Evolutionary conservation across 148 eudicot genomes (phyloP), one percentile per base, ranked within the genome.

Genomic region (Fagopyrum tataricum): DNA sequence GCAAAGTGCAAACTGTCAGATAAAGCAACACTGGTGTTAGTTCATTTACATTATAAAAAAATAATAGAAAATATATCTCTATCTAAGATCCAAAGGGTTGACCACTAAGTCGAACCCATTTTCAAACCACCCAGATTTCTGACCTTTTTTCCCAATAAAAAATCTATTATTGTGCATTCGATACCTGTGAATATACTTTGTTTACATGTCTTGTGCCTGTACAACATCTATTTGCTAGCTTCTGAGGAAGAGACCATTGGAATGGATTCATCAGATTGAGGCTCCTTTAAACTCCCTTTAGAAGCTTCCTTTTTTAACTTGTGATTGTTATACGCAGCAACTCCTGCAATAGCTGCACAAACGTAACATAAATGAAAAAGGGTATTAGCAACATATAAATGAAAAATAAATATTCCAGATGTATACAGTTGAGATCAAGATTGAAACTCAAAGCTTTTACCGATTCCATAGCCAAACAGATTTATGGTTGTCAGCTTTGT

Each of bases 281-380:
- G 73, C 72, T 75, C 89, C 17, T 74, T 82, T 31, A 85, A 55
- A 76, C 75, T 82, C 77, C 77, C 79, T 52, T 76, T 80, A 80
- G 88, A 68, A 72, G 87, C 87, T 84, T 90, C 96, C 75, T 84
- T 95, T 78, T 84, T 90, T 84, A 92, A 80, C 87, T 95, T 92
- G 81, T 83, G 85, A 72, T 95, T 92, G 75, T 95, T 92, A 79
- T 95, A 95, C 21, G 94, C 99, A 56, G 80, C 97, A 70, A 95
- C 99, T 74, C 99, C 99, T 68, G 84, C 88, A 83, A 95, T 95
- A 72, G 99, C 99, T 95, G 90, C 87, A 86, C 15, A 44, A 77
- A 75, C 58, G 7, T 17, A 53, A 17, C 21, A 53, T 17, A 15
- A 20, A n/a, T 17, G 15, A 48, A 8, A 26, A 26, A 31, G 58